Evolutionary conservation across 169 alveolate species (phyloP).

Genomic region (Nephromyces sp.): DNA sequence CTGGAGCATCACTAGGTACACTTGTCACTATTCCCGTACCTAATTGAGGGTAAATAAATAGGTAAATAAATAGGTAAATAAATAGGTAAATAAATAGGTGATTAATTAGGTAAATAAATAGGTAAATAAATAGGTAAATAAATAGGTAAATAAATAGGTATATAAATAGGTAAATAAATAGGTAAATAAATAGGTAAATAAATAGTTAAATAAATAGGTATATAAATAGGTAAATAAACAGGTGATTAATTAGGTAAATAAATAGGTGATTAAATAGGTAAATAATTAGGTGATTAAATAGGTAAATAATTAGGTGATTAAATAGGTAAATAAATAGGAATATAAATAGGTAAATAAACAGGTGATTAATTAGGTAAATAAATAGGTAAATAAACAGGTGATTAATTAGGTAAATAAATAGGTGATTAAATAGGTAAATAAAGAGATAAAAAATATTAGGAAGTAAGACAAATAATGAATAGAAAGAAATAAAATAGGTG

Average conservation of each 20-base stretch:
- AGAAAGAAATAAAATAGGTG: too few species aligned
- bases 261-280: neutral
- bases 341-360: too few species aligned
- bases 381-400: too few species aligned
- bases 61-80: neutral
- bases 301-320: too few species aligned
- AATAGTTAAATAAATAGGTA: neutral
- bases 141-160: neutral
- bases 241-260: neutral
- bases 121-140: neutral
- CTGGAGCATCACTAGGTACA: slow-evolving; percentile 99
- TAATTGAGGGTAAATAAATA: neutral
- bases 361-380: too few species aligned
- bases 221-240: neutral
- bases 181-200: neutral
- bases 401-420: too few species aligned
- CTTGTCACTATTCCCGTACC: slow-evolving; percentile 97
- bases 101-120: neutral
- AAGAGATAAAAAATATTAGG: too few species aligned
- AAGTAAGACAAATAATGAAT: too few species aligned
- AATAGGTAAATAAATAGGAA: too few species aligned
- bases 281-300: too few species aligned
- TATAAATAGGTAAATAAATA: neutral
- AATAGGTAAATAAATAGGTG: too few species aligned
- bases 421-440: too few species aligned